Evolutionary conservation across 1,284 basidiomycete species (phyloP).

Genomic region (Sporisorium reilianum): DNA sequence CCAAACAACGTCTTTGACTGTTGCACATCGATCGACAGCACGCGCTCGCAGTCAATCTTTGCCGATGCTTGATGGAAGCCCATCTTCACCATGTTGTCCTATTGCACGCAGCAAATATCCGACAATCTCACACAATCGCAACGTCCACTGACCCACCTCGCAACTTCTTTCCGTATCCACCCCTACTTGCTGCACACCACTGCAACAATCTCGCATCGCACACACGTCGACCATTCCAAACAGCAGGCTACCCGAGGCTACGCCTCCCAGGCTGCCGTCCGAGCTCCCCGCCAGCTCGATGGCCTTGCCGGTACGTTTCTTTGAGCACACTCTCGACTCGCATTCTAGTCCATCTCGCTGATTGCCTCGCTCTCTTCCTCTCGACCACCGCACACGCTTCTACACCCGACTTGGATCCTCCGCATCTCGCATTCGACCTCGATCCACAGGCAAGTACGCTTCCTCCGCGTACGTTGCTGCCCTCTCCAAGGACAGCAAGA

Average conservation of each 20-base stretch:
- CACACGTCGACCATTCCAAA: background rate
- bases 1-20: background rate
- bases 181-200: background rate
- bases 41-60: background rate
- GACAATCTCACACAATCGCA: background rate
- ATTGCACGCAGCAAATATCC: background rate
- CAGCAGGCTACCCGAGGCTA: slow-evolving; percentile 65
- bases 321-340: background rate
- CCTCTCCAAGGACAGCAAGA: slow-evolving; percentile 76
- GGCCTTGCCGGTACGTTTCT: slow-evolving; percentile 58
- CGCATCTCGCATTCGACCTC: background rate
- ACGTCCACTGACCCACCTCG: background rate
- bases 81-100: background rate
- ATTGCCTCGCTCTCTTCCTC: slow-evolving; percentile 69
- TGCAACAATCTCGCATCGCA: background rate
- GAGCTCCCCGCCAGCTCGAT: slow-evolving; percentile 62
- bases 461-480: slow-evolving; percentile 93
- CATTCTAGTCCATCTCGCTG: background rate
- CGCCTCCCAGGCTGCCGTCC: slow-evolving; percentile 64
- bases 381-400: background rate
- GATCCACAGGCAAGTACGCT: slow-evolving; percentile 86
- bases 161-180: background rate
- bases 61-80: background rate
- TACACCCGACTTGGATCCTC: background rate
- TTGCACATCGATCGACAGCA: background rate